A percentile compares a stretch with the other conserved stretches of the same genome.
Evolutionary conservation across 139 green algal species (phyloP).

Genomic region (Pleodorina starrii): DNA sequence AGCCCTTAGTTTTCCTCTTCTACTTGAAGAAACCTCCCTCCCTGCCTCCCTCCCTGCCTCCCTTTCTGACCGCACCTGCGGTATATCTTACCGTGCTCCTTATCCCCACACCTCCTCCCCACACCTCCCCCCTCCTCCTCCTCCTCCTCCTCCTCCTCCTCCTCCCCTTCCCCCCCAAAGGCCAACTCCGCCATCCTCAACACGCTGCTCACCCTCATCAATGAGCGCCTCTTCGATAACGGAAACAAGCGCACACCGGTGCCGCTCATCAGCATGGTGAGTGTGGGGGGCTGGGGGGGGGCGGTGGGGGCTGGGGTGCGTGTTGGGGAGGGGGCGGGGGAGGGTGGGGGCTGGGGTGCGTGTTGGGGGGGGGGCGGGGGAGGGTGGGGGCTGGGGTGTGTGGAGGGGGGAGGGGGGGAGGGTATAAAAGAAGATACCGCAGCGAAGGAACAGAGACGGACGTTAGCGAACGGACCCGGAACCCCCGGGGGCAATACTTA

Average conservation of each 20-base stretch:
- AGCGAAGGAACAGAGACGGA: neutral
- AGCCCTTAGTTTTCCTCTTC: too few species aligned
- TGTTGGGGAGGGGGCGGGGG: neutral
- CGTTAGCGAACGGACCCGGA: too few species aligned
- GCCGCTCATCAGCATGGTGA: constrained; percentile 55
- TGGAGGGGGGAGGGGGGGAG: neutral
- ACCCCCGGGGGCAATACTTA: too few species aligned
- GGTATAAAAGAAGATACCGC: neutral
- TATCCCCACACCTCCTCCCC: too few species aligned
- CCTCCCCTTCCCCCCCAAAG: constrained; percentile 59
- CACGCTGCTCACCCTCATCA: constrained; percentile 93
- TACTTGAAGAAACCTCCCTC: too few species aligned
- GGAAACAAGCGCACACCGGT: constrained; percentile 77
- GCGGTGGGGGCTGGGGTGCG: neutral
- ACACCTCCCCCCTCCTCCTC: too few species aligned
- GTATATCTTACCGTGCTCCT: too few species aligned
- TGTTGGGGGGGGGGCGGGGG: neutral
- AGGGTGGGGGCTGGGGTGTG: neutral
- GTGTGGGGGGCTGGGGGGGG: neutral
- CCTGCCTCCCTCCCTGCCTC: too few species aligned
- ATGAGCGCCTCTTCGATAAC: constrained; percentile 96
- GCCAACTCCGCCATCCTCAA: constrained; percentile 95
- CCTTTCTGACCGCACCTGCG: too few species aligned
- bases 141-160: too few species aligned
- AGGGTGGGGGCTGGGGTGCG: too few species aligned